phyloP scores from a whole-genome alignment of 2,329 filamentous ascomycete species.

The Aspergillus transmontanensis region DNA sequence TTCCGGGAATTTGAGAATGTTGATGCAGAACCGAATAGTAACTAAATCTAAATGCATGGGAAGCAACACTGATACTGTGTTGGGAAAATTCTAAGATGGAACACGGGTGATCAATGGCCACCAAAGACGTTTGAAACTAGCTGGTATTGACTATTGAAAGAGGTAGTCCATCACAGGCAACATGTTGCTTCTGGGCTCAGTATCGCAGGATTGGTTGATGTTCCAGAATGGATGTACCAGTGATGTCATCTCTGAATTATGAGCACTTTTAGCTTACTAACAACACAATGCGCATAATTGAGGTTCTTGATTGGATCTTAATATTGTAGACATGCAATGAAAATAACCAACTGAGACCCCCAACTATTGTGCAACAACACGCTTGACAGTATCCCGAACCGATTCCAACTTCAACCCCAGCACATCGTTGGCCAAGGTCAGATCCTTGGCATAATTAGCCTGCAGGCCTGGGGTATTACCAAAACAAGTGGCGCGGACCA shows the following conservation, averaged over 20 bases:
- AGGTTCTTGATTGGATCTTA: not conserved
- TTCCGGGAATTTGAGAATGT: not conserved
- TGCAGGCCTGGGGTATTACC: conserved; percentile 21
- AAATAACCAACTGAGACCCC: not conserved
- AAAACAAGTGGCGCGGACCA: conserved; percentile 26
- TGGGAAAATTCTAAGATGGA: not conserved
- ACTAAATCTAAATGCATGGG: not conserved
- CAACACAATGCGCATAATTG: not conserved
- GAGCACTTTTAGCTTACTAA: not conserved
- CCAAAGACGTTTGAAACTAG: not conserved
- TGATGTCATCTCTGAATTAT: not conserved
- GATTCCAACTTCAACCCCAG: conserved; percentile 26
- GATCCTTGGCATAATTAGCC: conserved; percentile 28
- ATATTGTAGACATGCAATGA: not conserved
- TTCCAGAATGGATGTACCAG: not conserved
- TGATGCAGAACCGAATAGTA: not conserved
- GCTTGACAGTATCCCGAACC: conserved; percentile 23
- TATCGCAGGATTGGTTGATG: not conserved
- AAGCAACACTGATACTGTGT: not conserved
- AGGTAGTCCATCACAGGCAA: not conserved
- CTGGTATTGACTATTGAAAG: not conserved
- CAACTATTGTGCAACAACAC: not conserved
- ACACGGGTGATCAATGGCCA: not conserved
- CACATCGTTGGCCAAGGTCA: conserved; percentile 23
- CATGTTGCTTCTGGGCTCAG: not conserved